These are phyloP conservation scores for Mimosa pudica DNA, from an alignment of 306 rosid species.

Conservation along the genomic window DNA sequence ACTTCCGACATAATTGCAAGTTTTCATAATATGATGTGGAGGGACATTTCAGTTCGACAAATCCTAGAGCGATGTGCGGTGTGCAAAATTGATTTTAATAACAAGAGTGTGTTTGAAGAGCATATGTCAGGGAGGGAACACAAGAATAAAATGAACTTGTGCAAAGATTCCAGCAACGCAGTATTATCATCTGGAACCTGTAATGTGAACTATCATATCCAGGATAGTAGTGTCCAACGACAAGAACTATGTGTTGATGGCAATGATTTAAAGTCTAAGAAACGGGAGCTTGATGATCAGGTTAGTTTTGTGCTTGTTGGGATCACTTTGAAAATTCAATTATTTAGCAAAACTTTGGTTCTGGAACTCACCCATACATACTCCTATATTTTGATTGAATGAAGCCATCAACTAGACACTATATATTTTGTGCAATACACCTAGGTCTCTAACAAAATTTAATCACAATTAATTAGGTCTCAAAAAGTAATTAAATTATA, in stretches of 20 bases:
- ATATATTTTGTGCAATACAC: too few relatives aligned
- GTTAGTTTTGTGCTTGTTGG: constrained; percentile 43
- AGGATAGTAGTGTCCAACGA: constrained; percentile 34
- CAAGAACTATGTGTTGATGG: constrained; percentile 34
- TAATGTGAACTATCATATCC: constrained; percentile 32
- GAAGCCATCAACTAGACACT: too few relatives aligned
- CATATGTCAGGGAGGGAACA: constrained; percentile 61
- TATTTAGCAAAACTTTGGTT: not conserved
- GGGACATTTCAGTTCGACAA: constrained; percentile 38
- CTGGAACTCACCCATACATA: not conserved
- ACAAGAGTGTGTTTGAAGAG: constrained; percentile 45
- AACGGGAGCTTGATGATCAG: constrained; percentile 49
- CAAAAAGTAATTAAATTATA: too few relatives aligned
- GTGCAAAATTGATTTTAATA: constrained; percentile 52
- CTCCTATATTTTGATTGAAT: too few relatives aligned
- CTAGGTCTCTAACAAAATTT: too few relatives aligned
- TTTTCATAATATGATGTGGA: constrained; percentile 36
- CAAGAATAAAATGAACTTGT: constrained; percentile 44
- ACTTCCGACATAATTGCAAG: constrained; percentile 35
- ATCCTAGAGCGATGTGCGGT: constrained; percentile 46
- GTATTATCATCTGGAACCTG: constrained; percentile 18
- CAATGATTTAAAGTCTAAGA: constrained; percentile 45
- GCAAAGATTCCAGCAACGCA: constrained; percentile 31
- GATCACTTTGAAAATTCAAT: not conserved
- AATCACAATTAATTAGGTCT: too few relatives aligned